Percentiles rank a stretch among this genome's conserved stretches.
These are phyloP conservation scores for Fraxinus xanthoxyloides DNA, from an alignment of 305 asterid genomes.

Conservation along the genomic window DNA sequence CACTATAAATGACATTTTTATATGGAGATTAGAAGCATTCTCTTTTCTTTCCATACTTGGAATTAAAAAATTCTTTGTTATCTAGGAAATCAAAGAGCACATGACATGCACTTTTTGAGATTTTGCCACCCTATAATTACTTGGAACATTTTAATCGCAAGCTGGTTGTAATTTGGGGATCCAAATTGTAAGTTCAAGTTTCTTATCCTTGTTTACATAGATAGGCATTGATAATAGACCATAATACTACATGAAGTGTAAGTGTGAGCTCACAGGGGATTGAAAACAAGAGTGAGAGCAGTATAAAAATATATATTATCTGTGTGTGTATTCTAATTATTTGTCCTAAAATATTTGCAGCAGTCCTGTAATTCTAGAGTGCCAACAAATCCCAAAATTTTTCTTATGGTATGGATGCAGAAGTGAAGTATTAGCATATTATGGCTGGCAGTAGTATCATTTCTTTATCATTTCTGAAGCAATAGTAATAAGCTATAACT, in stretches of 20 bases:
- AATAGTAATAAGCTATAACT: neutral
- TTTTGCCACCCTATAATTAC: neutral
- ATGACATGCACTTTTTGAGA: neutral
- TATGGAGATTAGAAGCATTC: neutral
- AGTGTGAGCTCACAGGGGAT: neutral
- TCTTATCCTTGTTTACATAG: neutral
- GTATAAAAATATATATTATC: neutral
- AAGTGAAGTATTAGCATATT: neutral
- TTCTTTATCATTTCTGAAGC: neutral
- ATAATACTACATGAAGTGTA: neutral
- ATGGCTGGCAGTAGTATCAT: neutral
- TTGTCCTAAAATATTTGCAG: neutral
- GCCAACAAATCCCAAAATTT: neutral
- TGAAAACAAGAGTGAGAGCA: neutral
- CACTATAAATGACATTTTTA: neutral
- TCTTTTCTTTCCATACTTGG: neutral
- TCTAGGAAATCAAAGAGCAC: neutral
- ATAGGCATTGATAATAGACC: neutral
- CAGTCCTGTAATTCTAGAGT: neutral
- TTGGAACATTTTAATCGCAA: neutral
- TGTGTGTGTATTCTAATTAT: neutral
- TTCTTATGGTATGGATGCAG: neutral
- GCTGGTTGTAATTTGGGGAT: neutral
- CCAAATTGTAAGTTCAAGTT: neutral
- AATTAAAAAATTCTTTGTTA: neutral